Evolutionary conservation across 805 yeast species (phyloP).

Genomic region (Candida silvicultrix): DNA sequence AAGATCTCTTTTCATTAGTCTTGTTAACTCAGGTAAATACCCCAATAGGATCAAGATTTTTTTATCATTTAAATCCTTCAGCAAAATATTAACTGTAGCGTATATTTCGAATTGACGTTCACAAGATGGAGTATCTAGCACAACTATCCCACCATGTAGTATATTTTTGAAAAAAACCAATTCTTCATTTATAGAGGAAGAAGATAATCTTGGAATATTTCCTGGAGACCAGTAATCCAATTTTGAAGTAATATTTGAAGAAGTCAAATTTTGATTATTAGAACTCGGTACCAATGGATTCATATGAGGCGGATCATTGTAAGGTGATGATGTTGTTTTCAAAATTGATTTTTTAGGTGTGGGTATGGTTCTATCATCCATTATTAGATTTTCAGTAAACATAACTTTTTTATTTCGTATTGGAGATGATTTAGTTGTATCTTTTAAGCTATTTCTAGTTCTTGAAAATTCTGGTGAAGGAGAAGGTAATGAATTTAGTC

Average conservation of each 20-base stretch:
- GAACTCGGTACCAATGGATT: not conserved
- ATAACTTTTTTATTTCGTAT: constrained; percentile 13
- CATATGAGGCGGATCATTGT: constrained; percentile 11
- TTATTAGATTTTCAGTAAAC: constrained; percentile 11
- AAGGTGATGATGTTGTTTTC: constrained; percentile 6
- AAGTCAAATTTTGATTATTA: not conserved
- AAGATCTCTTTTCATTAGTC: constrained; percentile 8
- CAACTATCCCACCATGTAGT: constrained; percentile 16
- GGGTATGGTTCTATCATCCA: not conserved
- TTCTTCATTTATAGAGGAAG: constrained; percentile 3
- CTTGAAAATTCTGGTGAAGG: constrained; percentile 16
- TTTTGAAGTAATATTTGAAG: constrained; percentile 1
- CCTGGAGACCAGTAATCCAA: constrained; percentile 22
- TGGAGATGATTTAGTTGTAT: constrained; percentile 18
- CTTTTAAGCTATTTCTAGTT: not conserved
- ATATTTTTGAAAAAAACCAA: constrained; percentile 10
- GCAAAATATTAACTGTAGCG: constrained; percentile 14
- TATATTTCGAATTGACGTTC: constrained; percentile 20
- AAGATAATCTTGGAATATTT: constrained; percentile 13
- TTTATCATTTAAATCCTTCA: constrained; percentile 17
- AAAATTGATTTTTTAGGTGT: constrained; percentile 20
- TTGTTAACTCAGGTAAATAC: constrained; percentile 4
- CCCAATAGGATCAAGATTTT: constrained; percentile 2
- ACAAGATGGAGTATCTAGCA: constrained; percentile 8
- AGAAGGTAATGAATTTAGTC: constrained; percentile 11